A percentile compares a stretch with the other conserved stretches of the same genome.
phyloP scores from a whole-genome alignment of 2,329 filamentous ascomycete species.

The Graphilbum ipis-grandicollis region DNA sequence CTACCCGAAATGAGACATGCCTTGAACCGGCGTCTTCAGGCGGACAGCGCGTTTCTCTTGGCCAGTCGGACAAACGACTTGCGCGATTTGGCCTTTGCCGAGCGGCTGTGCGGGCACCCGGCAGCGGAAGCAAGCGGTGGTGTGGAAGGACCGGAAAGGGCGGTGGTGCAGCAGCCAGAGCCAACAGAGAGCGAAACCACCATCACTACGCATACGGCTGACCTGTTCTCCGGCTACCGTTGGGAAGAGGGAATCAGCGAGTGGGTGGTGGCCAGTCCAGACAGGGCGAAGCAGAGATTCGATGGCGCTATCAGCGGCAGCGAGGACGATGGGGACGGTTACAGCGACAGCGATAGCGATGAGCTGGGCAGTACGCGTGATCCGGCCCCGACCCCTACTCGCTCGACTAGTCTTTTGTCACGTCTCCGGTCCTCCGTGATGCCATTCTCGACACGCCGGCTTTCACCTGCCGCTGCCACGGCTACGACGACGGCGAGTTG shows the following conservation, averaged over 20 bases:
- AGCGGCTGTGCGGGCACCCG: constrained; percentile 18
- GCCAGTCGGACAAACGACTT: constrained; percentile 35
- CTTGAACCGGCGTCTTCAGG: constrained; percentile 20
- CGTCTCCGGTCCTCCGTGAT: too few species aligned
- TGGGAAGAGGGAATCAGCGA: constrained; percentile 22
- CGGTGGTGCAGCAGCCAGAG: too few species aligned
- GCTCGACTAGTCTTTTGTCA: too few species aligned
- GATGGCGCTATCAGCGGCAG: neutral
- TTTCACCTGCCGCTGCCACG: too few species aligned
- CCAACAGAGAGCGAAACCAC: neutral
- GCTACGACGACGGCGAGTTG: neutral
- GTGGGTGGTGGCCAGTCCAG: constrained; percentile 15
- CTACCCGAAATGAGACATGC: constrained; percentile 9
- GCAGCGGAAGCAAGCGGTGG: neutral
- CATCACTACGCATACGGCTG: neutral
- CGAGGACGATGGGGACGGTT: neutral
- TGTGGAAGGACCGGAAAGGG: neutral
- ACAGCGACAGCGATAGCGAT: neutral
- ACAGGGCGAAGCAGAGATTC: neutral
- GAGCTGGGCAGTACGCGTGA: too few species aligned
- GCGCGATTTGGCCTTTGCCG: constrained; percentile 35
- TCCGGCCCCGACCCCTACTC: too few species aligned
- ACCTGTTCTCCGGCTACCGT: constrained; percentile 12
- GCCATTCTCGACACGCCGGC: too few species aligned
- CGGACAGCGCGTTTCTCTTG: constrained; percentile 31